Percentiles rank a stretch among this genome's conserved stretches.
Evolutionary conservation across 495 filamentous ascomycete species (phyloP).

Genomic region (Lentithecium fluviatile): DNA sequence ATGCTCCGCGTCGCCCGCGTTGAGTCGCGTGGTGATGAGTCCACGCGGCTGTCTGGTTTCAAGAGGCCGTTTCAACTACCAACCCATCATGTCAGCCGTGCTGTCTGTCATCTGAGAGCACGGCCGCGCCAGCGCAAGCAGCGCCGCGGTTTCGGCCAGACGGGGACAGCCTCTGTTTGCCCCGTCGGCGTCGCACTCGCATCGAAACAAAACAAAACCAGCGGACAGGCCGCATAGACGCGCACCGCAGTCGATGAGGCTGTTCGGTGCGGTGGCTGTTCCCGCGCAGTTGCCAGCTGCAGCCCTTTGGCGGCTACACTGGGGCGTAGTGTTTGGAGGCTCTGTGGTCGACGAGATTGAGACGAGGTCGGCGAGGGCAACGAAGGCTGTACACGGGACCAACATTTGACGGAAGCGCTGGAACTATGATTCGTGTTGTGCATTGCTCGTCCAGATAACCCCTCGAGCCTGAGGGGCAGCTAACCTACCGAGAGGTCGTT

Average conservation of each 20-base stretch:
- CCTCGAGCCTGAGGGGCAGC: no score
- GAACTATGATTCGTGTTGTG: no score
- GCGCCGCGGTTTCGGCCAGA: conserved; percentile 12
- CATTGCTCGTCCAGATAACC: no score
- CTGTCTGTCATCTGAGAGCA: no score
- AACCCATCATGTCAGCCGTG: no score
- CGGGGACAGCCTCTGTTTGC: not conserved
- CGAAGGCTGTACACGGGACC: not conserved
- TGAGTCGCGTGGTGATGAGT: not conserved
- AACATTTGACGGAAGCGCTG: not conserved
- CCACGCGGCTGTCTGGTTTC: not conserved
- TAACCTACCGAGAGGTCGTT: no score
- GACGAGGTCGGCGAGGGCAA: not conserved
- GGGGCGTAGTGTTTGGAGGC: not conserved
- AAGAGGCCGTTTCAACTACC: no score
- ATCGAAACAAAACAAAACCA: not conserved
- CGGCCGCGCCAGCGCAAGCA: not conserved
- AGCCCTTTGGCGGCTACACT: not conserved
- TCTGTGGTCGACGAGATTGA: not conserved
- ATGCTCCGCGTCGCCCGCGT: no score
- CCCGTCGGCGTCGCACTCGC: not conserved
- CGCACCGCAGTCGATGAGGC: not conserved
- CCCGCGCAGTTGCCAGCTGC: not conserved
- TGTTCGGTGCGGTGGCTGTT: not conserved
- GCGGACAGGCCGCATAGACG: not conserved